Evolutionary conservation across 495 filamentous ascomycete species (phyloP), one percentile per base, ranked within the genome.

Genomic region (Corynascus novoguineensis): DNA sequence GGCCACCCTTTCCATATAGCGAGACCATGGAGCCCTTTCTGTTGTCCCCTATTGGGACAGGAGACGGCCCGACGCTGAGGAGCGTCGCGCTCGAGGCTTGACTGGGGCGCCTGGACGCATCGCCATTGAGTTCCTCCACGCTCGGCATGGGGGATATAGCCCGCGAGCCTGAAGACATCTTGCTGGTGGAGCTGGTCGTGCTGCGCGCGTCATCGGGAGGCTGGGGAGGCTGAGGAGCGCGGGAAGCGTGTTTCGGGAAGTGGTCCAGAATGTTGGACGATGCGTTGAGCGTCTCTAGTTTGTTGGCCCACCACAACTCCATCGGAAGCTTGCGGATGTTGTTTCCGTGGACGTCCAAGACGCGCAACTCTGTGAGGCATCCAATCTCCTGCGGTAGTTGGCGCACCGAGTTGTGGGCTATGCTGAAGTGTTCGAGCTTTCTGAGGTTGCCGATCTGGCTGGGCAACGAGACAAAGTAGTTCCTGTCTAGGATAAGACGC

Each of bases 271-370:
- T 81, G 62, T 99, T 99, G 8, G 93, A 95, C 2, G 92, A 97
- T 17, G 95, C 85, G 70, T 99, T 99, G 46, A 99, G 79, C 0
- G 87, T 90, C 67, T 96, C 90, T 53, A 99, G 72, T 63, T 86
- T 90, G 57, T 83, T 81, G 44, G 91, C 89, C 77, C 87, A 88
- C 93, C 93, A 99, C 12, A 97, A 78, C 62, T 99, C 93, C 62
- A 88, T 83, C 6, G 93, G 93, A 31, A 99, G 77, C 50, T 83
- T 84, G 61, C 86, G 85, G 42, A 99, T 76, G 65, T 96, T 97
- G 72, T 97, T 97, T 61, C 92, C 90, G 61, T 90, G 82, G 34
- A 96, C 71, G 70, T 97, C 92, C 14, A 99, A 75, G 55, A 87
- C 86, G 52, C 81, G 85, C 38, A 99, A 79, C 63, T 97, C 92